Evolutionary conservation across 768 basidiomycete species (phyloP).

Genomic region (Tylopilus rubrobrunneus): DNA sequence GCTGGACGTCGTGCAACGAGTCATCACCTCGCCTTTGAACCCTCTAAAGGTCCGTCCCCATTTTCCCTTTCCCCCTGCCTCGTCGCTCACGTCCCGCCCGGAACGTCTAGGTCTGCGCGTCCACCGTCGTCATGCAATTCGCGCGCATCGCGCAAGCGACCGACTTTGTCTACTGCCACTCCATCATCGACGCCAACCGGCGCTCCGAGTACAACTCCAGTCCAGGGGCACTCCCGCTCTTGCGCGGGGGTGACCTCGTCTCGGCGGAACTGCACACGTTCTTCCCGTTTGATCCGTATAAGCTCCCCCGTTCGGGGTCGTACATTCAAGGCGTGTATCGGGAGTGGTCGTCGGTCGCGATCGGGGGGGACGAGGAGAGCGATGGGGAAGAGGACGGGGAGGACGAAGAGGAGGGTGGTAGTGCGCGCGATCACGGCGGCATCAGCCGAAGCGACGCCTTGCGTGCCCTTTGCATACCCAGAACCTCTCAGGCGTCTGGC

Average conservation of each 20-base stretch:
- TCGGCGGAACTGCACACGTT: conserved; percentile 83
- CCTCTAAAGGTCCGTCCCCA: conserved; percentile 57
- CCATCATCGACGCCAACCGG: conserved; percentile 85
- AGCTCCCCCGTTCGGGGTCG: conserved; percentile 68
- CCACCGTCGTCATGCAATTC: conserved; percentile 89
- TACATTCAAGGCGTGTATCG: conserved; percentile 85
- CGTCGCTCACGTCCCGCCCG: not conserved
- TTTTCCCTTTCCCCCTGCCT: too few relatives aligned
- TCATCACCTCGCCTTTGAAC: conserved; percentile 78
- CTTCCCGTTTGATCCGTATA: conserved; percentile 98
- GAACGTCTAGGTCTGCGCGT: conserved; percentile 73
- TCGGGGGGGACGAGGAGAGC: conserved; percentile 64
- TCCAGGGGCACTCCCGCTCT: conserved; percentile 13
- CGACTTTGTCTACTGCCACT: conserved; percentile 91
- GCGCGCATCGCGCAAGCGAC: conserved; percentile 89
- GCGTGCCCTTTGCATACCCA: conserved; percentile 22
- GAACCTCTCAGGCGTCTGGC: conserved; percentile 15
- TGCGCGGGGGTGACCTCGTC: conserved; percentile 34
- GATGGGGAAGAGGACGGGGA: conserved; percentile 59
- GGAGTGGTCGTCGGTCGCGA: conserved; percentile 83
- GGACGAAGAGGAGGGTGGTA: conserved; percentile 29
- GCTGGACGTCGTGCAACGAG: conserved; percentile 72
- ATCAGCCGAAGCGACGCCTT: conserved; percentile 6
- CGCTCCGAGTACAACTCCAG: conserved; percentile 51
- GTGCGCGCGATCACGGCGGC: not conserved